A percentile compares a stretch with the other conserved stretches of the same genome.
These are phyloP conservation scores for Oxytropis ochrocephala DNA, from an alignment of 306 rosid genomes.

Conservation along the genomic window DNA sequence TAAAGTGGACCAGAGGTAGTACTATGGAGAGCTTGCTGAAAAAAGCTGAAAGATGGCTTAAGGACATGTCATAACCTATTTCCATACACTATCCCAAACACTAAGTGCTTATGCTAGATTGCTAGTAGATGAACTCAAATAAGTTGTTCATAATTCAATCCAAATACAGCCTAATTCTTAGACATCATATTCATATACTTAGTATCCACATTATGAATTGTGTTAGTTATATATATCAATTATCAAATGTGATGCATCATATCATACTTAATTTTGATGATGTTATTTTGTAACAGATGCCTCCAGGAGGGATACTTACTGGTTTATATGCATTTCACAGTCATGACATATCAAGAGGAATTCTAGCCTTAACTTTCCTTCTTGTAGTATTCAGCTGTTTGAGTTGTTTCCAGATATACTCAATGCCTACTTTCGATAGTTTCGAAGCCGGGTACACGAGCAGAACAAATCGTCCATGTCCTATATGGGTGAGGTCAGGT, in stretches of 20 bases:
- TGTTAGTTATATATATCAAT: not conserved
- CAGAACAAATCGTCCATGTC: conserved; percentile 91
- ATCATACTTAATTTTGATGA: not conserved
- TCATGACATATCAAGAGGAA: conserved; percentile 77
- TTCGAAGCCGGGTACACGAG: conserved; percentile 98
- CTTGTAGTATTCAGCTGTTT: conserved; percentile 90
- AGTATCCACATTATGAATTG: not conserved
- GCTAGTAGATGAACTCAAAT: no score
- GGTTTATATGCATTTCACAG: conserved; percentile 86
- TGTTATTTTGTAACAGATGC: conserved; percentile 57
- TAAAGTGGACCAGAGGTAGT: no score
- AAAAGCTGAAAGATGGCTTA: no score
- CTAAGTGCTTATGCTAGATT: no score
- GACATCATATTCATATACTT: not conserved
- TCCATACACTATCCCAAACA: no score
- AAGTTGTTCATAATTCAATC: no score
- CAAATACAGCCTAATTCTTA: not conserved
- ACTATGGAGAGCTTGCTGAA: no score
- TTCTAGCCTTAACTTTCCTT: conserved; percentile 83
- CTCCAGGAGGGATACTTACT: conserved; percentile 84
- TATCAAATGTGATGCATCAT: not conserved
- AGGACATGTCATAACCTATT: no score
- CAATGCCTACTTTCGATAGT: conserved; percentile 98
- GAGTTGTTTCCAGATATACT: conserved; percentile 96
- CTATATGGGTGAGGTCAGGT: conserved; percentile 95